Evolutionary conservation across 1,284 basidiomycete species (phyloP).

Genomic region (Volvariella surrecta): DNA sequence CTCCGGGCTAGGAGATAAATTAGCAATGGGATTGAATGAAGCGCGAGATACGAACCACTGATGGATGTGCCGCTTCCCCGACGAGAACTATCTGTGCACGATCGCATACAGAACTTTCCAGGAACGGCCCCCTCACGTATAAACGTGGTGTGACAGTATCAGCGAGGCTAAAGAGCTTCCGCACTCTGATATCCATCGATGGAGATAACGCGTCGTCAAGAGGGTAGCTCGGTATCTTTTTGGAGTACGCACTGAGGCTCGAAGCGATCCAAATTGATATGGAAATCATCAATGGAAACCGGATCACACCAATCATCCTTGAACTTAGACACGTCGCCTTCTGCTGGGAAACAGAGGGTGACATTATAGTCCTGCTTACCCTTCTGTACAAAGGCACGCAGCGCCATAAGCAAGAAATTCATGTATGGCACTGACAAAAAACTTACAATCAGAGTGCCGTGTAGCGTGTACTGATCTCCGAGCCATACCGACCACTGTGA

Average conservation of each 20-base stretch:
- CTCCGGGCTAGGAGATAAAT: conserved; percentile 24
- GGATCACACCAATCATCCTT: background rate
- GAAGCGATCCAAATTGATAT: conserved; percentile 21
- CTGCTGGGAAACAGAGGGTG: background rate
- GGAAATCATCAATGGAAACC: conserved; percentile 17
- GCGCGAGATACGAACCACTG: conserved; percentile 21
- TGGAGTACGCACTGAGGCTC: conserved; percentile 21
- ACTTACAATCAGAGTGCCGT: conserved; percentile 23
- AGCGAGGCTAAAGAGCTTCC: conserved; percentile 31
- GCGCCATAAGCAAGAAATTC: background rate
- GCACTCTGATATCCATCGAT: conserved; percentile 20
- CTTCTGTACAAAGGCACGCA: no score
- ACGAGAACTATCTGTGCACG: conserved; percentile 36
- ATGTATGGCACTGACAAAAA: background rate
- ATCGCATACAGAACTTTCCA: conserved; percentile 39
- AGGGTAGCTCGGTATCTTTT: conserved; percentile 1
- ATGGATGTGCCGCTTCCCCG: conserved; percentile 45
- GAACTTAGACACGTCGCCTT: background rate
- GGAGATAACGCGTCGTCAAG: background rate
- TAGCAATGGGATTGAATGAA: background rate
- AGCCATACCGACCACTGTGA: conserved; percentile 28
- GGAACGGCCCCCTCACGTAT: conserved; percentile 25
- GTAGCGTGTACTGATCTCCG: conserved; percentile 23
- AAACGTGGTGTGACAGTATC: conserved; percentile 24
- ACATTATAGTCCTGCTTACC: no score